Evolutionary conservation across 2,329 filamentous ascomycete species (phyloP).

Genomic region (Anthostomella pinea): DNA sequence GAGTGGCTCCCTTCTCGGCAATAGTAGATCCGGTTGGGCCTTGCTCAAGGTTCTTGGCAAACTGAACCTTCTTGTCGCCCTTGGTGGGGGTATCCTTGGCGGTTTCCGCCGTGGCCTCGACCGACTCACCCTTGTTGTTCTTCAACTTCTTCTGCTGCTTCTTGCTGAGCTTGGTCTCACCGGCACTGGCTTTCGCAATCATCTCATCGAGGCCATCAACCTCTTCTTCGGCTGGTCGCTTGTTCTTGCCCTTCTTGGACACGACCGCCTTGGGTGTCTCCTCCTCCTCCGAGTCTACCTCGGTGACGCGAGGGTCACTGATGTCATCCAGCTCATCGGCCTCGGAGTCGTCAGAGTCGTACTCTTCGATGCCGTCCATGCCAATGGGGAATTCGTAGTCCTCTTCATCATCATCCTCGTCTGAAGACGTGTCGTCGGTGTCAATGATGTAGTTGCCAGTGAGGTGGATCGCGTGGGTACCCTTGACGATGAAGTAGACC

Average conservation of each 20-base stretch:
- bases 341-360: constrained; percentile 66
- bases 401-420: constrained; percentile 61
- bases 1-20: constrained; percentile 50
- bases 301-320: constrained; percentile 76
- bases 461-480: constrained; percentile 85
- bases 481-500: constrained; percentile 87
- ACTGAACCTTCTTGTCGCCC: constrained; percentile 93
- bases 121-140: constrained; percentile 94
- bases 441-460: constrained; percentile 94
- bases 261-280: constrained; percentile 62
- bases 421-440: constrained; percentile 60
- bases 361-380: constrained; percentile 68
- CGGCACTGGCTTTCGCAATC: constrained; percentile 70
- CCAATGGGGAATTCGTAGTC: constrained; percentile 82
- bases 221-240: constrained; percentile 78
- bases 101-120: constrained; percentile 58
- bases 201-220: constrained; percentile 73
- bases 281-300: constrained; percentile 77
- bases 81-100: constrained; percentile 46
- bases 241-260: constrained; percentile 79
- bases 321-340: constrained; percentile 77
- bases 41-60: constrained; percentile 98
- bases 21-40: constrained; percentile 75
- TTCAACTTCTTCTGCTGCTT: constrained; percentile 98
- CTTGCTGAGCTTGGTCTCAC: constrained; percentile 80